Evolutionary conservation across 2,329 filamentous ascomycete species (phyloP), one percentile per base, ranked within the genome.

Genomic region (Sphaceloma murrayae): DNA sequence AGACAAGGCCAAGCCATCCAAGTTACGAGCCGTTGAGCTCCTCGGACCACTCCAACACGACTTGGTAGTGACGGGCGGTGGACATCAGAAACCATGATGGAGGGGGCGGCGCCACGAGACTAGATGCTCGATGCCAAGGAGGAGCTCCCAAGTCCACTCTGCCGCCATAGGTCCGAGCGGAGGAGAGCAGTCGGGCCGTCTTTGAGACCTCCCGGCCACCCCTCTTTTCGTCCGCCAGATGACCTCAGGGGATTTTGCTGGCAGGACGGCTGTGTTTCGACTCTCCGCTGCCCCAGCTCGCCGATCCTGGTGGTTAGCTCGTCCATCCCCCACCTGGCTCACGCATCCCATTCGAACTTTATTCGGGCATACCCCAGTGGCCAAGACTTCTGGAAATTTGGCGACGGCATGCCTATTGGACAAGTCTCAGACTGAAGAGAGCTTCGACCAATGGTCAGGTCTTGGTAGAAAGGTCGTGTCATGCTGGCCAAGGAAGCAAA

Each of bases 301-400:
- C 18, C 6, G 21, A 24, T 10, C 10, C 33, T 27, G 21, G 11
- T 14, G 21, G 13, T 40, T 29, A 40, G 36, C 22, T 29, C 18
- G 14, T 24, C 8, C 14, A 4, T 39, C 34, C 14, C 34, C 34
- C 24, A 19, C 8, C 21, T 39, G 7, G 14, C 9, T 36, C 19
- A 9, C 27, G 34, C 34, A 39, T 10, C 34, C 10, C 11, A 27
- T 40, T 29, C 18, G 16, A 27, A 13, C 21, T 10, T 16, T 27
- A 4, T 29, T 29, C 22, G 27, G 11, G 11, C 24, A 27, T 29
- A 40, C 36, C 36, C 4, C 24, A 14, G 24, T 16, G 21, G 36
- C 36, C 22, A 40, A 40, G 36, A 29, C 24, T 22, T 40, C n/a
- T 40, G 36, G 21, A 40, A 16, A 27, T 16, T 29, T 29, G 22